Conservation (phyloP, 148 eudicot genomes). For the Nepenthes mirabilis region DNA sequence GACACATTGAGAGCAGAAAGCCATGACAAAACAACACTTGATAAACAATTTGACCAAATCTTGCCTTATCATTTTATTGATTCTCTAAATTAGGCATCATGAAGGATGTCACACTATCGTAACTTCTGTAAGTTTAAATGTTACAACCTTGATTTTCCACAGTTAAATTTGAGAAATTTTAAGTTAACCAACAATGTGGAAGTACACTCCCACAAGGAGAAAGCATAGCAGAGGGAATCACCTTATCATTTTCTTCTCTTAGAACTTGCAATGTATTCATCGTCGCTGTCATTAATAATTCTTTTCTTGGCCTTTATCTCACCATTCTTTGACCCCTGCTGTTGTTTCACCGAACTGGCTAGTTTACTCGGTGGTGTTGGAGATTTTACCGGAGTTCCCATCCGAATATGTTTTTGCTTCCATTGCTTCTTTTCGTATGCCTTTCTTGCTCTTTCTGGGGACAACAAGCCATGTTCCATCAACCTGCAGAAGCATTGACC, state of each 20-base stretch:
- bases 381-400: constrained; percentile 68
- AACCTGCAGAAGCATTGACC: constrained; percentile 32
- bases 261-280: constrained; percentile 47
- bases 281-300: constrained; percentile 36
- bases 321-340: constrained; percentile 35
- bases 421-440: constrained; percentile 78
- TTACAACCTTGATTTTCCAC: too few relatives aligned
- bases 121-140: too few relatives aligned
- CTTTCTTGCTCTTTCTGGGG: constrained; percentile 69
- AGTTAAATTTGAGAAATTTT: too few relatives aligned
- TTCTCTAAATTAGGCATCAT: too few relatives aligned
- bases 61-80: too few relatives aligned
- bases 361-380: constrained; percentile 28
- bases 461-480: constrained; percentile 87
- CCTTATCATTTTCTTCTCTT: constrained; percentile 61
- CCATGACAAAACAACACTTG: too few relatives aligned
- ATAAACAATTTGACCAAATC: too few relatives aligned
- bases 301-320: constrained; percentile 52
- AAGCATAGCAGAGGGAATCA: not conserved
- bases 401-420: constrained; percentile 59
- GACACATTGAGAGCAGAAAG: too few relatives aligned
- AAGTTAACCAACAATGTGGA: too few relatives aligned
- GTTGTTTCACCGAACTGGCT: constrained; percentile 47
- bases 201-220: too few relatives aligned
- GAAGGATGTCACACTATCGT: too few relatives aligned